Percentiles rank a stretch among this genome's conserved stretches.
phyloP scores from a whole-genome alignment of 2,329 filamentous ascomycete genomes.

The Fusarium sp. region DNA sequence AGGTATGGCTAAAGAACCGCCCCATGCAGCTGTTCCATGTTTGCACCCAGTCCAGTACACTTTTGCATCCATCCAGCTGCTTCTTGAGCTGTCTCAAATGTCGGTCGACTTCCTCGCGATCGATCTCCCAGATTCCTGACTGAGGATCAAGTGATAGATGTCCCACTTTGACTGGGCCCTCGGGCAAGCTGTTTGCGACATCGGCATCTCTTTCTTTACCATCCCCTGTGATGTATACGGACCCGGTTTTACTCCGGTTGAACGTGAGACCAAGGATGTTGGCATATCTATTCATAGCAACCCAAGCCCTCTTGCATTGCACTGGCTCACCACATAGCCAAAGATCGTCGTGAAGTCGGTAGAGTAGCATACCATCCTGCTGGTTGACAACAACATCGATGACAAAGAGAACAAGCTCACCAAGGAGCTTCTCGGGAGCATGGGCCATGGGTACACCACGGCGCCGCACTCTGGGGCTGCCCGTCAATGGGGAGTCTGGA shows the following conservation, averaged over 20 bases:
- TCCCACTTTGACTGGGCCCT: not conserved
- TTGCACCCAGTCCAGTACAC: not conserved
- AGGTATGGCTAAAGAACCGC: not conserved
- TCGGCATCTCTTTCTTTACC: fast-evolving
- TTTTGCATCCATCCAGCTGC: not conserved
- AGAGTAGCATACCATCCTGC: not conserved
- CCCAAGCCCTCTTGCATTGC: not conserved
- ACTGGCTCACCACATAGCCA: not conserved
- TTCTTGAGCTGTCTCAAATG: not conserved
- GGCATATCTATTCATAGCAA: slow-evolving; percentile 1
- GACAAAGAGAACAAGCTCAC: slow-evolving; percentile 8
- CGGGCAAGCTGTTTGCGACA: not conserved
- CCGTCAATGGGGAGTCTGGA: not conserved
- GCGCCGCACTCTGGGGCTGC: not conserved
- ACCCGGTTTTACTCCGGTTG: not conserved
- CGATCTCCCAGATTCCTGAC: not conserved
- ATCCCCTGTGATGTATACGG: not conserved
- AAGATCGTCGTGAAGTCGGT: not conserved
- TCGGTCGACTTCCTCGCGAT: not conserved
- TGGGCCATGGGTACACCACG: slow-evolving; percentile 8
- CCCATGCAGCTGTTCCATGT: slow-evolving; percentile 11
- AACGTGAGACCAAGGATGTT: not conserved
- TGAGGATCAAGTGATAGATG: not conserved
- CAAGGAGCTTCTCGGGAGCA: not conserved
- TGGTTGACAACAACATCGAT: slow-evolving; percentile 7